Conservation (phyloP, 208 protist species). For the Leishmania aethiopica region DNA sequence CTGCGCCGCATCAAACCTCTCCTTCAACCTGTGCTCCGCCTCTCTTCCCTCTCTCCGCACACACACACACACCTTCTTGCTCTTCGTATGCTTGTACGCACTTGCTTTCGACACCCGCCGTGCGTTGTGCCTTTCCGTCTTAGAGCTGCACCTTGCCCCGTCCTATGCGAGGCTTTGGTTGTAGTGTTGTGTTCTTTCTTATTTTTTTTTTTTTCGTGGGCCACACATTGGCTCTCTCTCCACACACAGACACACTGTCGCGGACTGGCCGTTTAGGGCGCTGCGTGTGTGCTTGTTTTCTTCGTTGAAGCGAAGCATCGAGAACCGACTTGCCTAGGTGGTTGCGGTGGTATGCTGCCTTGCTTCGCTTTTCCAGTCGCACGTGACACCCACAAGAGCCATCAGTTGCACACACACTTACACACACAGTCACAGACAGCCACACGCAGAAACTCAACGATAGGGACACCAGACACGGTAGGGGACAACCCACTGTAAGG, state of each 20-base stretch:
- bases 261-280: neutral
- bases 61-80: no score
- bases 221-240: neutral
- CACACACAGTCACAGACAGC: neutral
- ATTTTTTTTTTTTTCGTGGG: neutral
- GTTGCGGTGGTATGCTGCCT: neutral
- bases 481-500: neutral
- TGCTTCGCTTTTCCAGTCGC: neutral
- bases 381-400: neutral
- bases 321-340: neutral
- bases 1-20: neutral
- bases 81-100: neutral
- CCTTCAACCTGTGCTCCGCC: neutral
- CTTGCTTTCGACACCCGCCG: neutral
- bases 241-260: neutral
- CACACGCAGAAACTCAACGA: neutral
- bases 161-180: neutral
- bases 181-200: no score
- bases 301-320: neutral
- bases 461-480: neutral
- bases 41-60: neutral
- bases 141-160: neutral
- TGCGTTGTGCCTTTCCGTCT: neutral
- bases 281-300: neutral
- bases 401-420: neutral